A percentile compares a stretch with the other conserved stretches of the same genome.
phyloP scores from a whole-genome alignment of 306 rosid genomes.

The Vachellia collinsii region DNA sequence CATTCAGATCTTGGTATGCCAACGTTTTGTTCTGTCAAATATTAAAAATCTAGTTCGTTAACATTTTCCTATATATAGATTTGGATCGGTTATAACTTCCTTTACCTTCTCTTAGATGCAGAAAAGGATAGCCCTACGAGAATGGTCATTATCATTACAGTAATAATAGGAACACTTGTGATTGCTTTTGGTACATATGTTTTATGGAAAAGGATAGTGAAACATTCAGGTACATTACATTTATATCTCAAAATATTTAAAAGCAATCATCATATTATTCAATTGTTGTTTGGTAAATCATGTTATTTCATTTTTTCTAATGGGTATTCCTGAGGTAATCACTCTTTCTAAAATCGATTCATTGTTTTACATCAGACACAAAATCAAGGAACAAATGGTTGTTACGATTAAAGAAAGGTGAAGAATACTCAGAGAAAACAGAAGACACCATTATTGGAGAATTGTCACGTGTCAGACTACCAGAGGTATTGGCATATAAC shows the following conservation, averaged over 20 bases:
- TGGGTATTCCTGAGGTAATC: background rate
- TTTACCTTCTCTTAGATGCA: too few species aligned
- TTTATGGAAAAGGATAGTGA: too few species aligned
- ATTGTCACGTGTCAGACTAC: background rate
- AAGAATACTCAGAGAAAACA: background rate
- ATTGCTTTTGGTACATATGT: too few species aligned
- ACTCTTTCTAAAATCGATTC: background rate
- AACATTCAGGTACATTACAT: too few species aligned
- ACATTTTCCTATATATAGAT: too few species aligned
- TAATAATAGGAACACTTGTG: too few species aligned
- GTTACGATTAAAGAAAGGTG: background rate
- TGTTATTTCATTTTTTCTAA: background rate
- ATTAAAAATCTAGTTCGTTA: too few species aligned
- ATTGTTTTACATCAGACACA: background rate
- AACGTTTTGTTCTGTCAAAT: too few species aligned
- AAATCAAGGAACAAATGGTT: background rate
- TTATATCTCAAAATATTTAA: background rate
- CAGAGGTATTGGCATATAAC: background rate
- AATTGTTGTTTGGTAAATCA: background rate
- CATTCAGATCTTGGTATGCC: too few species aligned
- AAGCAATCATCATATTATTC: background rate
- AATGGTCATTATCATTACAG: too few species aligned
- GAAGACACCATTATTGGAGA: background rate
- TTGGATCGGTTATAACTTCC: too few species aligned
- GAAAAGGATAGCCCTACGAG: too few species aligned